phyloP scores from a whole-genome alignment of 2,329 filamentous ascomycete species.

The Amphichorda felina region DNA sequence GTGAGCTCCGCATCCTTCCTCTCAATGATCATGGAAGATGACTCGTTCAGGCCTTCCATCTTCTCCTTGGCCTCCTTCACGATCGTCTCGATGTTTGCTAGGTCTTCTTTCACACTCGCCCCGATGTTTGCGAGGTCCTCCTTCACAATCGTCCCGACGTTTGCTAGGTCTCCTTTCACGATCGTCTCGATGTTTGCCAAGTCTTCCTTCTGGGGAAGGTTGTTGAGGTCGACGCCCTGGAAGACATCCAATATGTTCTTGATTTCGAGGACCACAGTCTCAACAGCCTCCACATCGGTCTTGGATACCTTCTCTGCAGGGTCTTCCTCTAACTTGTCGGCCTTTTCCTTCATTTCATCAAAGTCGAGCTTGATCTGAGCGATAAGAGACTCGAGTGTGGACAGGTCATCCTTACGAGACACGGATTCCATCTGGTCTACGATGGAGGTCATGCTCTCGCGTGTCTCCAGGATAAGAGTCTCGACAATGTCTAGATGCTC shows the following conservation, averaged over 20 bases:
- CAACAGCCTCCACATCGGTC: conserved; percentile 70
- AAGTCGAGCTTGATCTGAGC: conserved; percentile 65
- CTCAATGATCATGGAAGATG: conserved; percentile 69
- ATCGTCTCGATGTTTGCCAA: conserved; percentile 56
- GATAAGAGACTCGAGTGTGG: conserved; percentile 63
- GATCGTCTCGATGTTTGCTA: conserved; percentile 52
- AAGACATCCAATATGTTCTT: conserved; percentile 56
- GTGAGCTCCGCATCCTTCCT: conserved; percentile 21
- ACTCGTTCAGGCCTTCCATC: conserved; percentile 54
- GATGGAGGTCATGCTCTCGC: conserved; percentile 58
- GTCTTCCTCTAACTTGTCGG: conserved; percentile 38
- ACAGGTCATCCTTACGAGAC: conserved; percentile 69
- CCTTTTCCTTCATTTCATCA: conserved; percentile 57
- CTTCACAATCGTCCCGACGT: conserved; percentile 49
- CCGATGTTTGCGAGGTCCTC: conserved; percentile 59
- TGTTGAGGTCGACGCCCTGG: conserved; percentile 28
- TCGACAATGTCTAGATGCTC: conserved; percentile 58
- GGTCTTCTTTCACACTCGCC: conserved; percentile 74
- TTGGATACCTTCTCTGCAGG: conserved; percentile 51
- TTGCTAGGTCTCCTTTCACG: conserved; percentile 63
- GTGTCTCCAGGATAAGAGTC: conserved; percentile 55
- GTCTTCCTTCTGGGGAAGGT: conserved; percentile 55
- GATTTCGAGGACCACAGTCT: conserved; percentile 72
- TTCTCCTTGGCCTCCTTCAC: conserved; percentile 63
- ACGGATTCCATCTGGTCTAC: conserved; percentile 55